Evolutionary conservation across 108 stramenopile genomes (phyloP), one percentile per base, ranked within the genome.

Genomic region (Discostella pseudostelligera): DNA sequence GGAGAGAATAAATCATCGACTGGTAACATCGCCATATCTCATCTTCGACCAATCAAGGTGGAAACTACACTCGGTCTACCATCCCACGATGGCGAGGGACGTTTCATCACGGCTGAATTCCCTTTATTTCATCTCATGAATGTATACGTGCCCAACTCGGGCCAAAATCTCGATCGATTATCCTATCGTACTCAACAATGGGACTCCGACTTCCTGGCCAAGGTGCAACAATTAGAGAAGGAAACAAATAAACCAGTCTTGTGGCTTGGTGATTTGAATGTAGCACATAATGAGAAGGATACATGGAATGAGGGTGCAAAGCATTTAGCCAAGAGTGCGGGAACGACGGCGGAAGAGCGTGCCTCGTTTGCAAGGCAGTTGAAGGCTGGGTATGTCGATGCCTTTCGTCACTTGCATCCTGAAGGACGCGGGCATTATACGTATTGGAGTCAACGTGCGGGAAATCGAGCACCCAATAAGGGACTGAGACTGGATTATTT

Each of bases 141-240:
- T 67, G 79, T 95, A 17, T 99, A 99, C 68, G 96, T 98, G 11
- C 96, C 98, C n/a, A 99, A 99, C 69, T 86, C 88, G 3, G 98
- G 98, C 19, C 95, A 97, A 78, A 93, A 87, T 11, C 88, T 99
- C 35, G 93, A 95, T 50, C 84, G 97, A 19, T 76, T 99, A 3
- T 70, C 78, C 20, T 98, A 97, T 67, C 89, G 98, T n/a, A 95
- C 96, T 0, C 66, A 87, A 47, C 70, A 93, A 58, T 99, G 97
- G 97, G 97, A 99, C 69, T 78, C 73, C 17, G 87, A 92, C 54
- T 83, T 99, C 62, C 39, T 94, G 1, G 44, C 70, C 29, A 87
- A 82, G 64, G 84, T 89, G 84, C 70, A 81, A 67, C 56, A 63
- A 22, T 75, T 78, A 25, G 82, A 89, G 61, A 83, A 74, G 28